Base-by-base conservation (phyloP, 345 rosid genomes). In the Aquilaria yunnanensis region DNA sequence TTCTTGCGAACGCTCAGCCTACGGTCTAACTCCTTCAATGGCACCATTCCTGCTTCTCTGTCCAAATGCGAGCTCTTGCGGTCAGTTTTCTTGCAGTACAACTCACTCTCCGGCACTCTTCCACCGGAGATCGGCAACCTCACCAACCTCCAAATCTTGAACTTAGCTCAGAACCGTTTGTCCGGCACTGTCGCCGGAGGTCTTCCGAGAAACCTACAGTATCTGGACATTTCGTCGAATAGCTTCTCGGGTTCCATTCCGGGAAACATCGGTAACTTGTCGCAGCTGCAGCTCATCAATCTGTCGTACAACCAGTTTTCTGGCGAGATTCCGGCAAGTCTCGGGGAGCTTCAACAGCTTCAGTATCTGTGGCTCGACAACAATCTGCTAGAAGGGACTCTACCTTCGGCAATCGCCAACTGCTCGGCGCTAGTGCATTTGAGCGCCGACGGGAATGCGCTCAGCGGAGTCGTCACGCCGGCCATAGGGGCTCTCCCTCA, bases 61-160 rank as follows among this genome's bases (percentile, higher is more conserved):
- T 78, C 92, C 8, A 77, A 79, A 77, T 86, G 94, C 85, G 74
- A 83, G 43, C 83, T 83, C 72, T 77, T 94, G 3, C 84, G 85
- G 48, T 63, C 92, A 51, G 74, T 90, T 31, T 94, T 81, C 73
- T 78, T 94, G 51, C 95, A 94, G 79, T 81, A 86, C 68, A 94
- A 94, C 87, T 86, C 90, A 14, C 77, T 90, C 77, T 78, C 92
- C 77, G 99, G 97, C n/a, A 65, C 61, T 16, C 75, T 94, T 6
- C 96, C 99, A 1, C 57, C 57, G 49, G 84, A 65, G 54, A 59
- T 94, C 67, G 67, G 63, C 49, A 90, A 88, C 60, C 85, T 90
- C 51, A 79, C 90, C 0, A 32, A 72, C 7, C 89, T 94, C 46
- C 80, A 78, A 46, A 74, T 82, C 14, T 70, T 94, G 32, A 85